phyloP scores from a whole-genome alignment of 2,329 filamentous ascomycete species.

The Neobulgaria alba region DNA sequence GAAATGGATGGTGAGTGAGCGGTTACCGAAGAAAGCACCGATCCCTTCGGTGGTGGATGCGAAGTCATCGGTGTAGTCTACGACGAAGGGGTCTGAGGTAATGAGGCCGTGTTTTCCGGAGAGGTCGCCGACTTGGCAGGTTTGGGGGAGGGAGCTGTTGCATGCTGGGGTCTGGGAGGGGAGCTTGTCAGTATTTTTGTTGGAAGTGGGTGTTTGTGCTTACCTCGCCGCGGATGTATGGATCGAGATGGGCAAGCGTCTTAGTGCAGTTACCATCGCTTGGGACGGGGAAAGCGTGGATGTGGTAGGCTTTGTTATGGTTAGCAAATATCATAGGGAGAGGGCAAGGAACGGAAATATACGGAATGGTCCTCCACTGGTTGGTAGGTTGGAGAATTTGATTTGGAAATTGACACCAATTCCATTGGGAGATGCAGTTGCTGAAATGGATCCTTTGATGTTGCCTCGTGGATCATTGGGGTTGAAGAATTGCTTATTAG shows the following conservation, averaged over 20 bases:
- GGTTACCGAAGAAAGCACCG: conserved; percentile 54
- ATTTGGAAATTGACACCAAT: conserved; percentile 48
- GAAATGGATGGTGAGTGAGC: conserved; percentile 56
- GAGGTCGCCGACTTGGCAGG: conserved; percentile 70
- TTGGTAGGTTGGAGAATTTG: conserved; percentile 49
- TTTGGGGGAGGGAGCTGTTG: conserved; percentile 44
- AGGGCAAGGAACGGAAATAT: conserved; percentile 30
- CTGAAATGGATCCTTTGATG: conserved; percentile 44
- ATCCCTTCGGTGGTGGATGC: conserved; percentile 43
- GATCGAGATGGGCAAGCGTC: conserved; percentile 63
- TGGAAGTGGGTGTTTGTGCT: conserved; percentile 1
- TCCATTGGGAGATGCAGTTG: conserved; percentile 38
- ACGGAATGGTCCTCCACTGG: conserved; percentile 51
- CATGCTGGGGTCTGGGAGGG: conserved; percentile 50
- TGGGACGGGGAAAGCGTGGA: conserved; percentile 59
- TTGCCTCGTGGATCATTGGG: conserved; percentile 40
- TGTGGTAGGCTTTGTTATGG: conserved; percentile 52
- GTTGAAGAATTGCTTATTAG: conserved; percentile 36
- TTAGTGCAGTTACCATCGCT: conserved; percentile 61
- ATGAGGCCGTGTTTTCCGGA: conserved; percentile 65
- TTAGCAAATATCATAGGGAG: background rate
- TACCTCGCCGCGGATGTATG: conserved; percentile 48
- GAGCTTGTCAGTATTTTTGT: too few relatives aligned
- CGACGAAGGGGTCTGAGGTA: conserved; percentile 39
- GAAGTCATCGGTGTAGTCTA: conserved; percentile 47